These are phyloP conservation scores for Polytrichum formosum DNA, from an alignment of 225 moss, liverwort and hornwort genomes.

Conservation along the genomic window DNA sequence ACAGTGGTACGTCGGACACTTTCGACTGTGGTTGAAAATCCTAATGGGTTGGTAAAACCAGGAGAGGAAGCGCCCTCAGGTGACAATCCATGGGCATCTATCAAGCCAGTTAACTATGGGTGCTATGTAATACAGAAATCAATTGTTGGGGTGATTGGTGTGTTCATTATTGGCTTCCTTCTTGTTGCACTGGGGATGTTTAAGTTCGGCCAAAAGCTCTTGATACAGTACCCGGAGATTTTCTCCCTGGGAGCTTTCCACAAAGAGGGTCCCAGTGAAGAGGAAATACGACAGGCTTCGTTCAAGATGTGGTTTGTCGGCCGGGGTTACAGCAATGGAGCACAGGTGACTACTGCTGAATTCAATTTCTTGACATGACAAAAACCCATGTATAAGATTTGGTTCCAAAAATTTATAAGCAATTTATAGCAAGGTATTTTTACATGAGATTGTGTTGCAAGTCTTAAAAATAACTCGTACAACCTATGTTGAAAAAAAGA, in stretches of 20 bases:
- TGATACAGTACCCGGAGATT: slow-evolving; percentile 76
- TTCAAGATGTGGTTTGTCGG: slow-evolving; percentile 92
- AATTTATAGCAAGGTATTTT: too few relatives aligned
- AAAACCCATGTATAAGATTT: too few relatives aligned
- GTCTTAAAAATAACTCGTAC: too few relatives aligned
- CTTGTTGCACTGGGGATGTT: slow-evolving; percentile 52
- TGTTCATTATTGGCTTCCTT: slow-evolving; percentile 55
- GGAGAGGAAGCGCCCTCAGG: slow-evolving; percentile 43
- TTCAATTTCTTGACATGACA: too few relatives aligned
- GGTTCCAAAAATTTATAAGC: too few relatives aligned
- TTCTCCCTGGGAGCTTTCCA: slow-evolving; percentile 81
- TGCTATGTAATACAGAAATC: slow-evolving; percentile 68
- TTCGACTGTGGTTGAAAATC: slow-evolving; percentile 47
- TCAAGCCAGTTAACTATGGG: slow-evolving; percentile 77
- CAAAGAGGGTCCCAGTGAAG: slow-evolving; percentile 79
- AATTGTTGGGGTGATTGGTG: slow-evolving; percentile 42
- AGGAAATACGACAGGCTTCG: slow-evolving; percentile 54
- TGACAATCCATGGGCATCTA: slow-evolving; percentile 51
- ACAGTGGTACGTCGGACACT: slow-evolving; percentile 76
- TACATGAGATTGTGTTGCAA: too few relatives aligned
- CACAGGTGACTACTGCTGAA: slow-evolving; percentile 21
- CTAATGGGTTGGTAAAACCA: slow-evolving; percentile 59
- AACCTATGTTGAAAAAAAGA: too few relatives aligned
- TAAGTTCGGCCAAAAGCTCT: slow-evolving; percentile 50
- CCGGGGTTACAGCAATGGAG: slow-evolving; percentile 66